These are phyloP conservation scores for Populus tomentosa DNA, from an alignment of 441 rosid species.

Conservation along the genomic window DNA sequence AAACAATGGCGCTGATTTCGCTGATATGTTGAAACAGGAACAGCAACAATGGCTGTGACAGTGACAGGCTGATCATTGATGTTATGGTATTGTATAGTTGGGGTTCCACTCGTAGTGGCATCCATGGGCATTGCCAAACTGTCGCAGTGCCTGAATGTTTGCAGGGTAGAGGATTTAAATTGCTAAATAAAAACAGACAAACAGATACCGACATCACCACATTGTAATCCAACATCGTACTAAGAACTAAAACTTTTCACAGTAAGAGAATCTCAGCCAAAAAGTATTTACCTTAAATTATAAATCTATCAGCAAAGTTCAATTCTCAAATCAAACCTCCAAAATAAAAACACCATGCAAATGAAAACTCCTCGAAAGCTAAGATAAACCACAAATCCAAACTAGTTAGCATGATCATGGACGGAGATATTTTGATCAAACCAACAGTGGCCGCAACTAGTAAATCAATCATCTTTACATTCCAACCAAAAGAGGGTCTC, in stretches of 20 bases:
- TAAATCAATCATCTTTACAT: neutral
- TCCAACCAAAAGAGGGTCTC: neutral
- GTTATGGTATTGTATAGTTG: slow-evolving; percentile 66
- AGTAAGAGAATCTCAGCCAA: slow-evolving; percentile 9
- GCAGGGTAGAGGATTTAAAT: slow-evolving; percentile 30
- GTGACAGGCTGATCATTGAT: slow-evolving; percentile 55
- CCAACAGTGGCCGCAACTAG: neutral
- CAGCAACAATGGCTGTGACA: slow-evolving; percentile 46
- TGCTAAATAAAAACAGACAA: slow-evolving; percentile 25
- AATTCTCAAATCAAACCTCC: slow-evolving; percentile 45
- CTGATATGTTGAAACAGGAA: slow-evolving; percentile 51
- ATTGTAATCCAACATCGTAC: slow-evolving; percentile 16
- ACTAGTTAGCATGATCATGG: neutral
- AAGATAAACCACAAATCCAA: neutral
- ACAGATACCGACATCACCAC: slow-evolving; percentile 16
- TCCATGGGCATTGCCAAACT: slow-evolving; percentile 83
- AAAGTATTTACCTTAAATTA: slow-evolving; percentile 33
- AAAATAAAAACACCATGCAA: slow-evolving; percentile 18
- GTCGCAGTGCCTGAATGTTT: slow-evolving; percentile 57
- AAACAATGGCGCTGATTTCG: slow-evolving; percentile 76
- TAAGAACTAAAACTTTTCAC: neutral
- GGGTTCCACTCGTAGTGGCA: slow-evolving; percentile 73
- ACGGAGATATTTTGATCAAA: neutral
- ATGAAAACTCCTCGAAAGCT: neutral
- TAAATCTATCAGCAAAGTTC: slow-evolving; percentile 40